Base-by-base conservation (phyloP, 805 yeast genomes). In the Candida mattraensis region DNA sequence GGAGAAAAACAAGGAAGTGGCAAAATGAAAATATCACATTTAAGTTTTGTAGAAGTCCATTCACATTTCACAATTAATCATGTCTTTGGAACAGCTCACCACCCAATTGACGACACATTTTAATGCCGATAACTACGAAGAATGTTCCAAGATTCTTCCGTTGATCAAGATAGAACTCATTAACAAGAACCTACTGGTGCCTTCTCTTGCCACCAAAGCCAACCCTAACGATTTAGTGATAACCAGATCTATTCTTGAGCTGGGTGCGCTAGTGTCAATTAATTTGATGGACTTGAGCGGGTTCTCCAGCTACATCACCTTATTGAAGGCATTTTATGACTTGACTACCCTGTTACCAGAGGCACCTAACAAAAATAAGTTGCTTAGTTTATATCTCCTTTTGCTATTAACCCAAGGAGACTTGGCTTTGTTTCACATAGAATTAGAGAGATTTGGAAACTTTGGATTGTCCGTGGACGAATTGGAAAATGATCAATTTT, bases 391-490 rank as follows among this genome's bases (percentile, higher is more conserved):
- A 33, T 83, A 87, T 51, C 67, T 93, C 48, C 64, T 93, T 45
- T 74, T 85, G 42, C 64, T 89, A 42, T 72, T 93, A 43, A 78
- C 95, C 6, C 83, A 83, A 53, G 94, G 93, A 35, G 86, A 82
- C 48, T 79, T 88, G 26, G 87, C 94, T 10, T 78, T 78, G 58
- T 93, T 91, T 67, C 97, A 93, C 64, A 81, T 88, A 18, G 96
- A 87, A 59, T 69, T 91, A 43, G 97, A 91, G 60, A 69, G 68
- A 40, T 71, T 88, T 47, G 76, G 72, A 48, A 75, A 74, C 48
- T 62, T 66, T 33, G 55, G 58, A 14, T 36, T 67, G 52, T 51
- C 56, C 58, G 43, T 63, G 28, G 69, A 65, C 42, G 70, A 71
- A 35, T 67, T 77, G 43, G 91, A 87, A 48, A 68, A 71, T 22